Evolutionary conservation across 2,329 filamentous ascomycete genomes (phyloP).

Genomic region (Arthrinium phaeospermum): DNA sequence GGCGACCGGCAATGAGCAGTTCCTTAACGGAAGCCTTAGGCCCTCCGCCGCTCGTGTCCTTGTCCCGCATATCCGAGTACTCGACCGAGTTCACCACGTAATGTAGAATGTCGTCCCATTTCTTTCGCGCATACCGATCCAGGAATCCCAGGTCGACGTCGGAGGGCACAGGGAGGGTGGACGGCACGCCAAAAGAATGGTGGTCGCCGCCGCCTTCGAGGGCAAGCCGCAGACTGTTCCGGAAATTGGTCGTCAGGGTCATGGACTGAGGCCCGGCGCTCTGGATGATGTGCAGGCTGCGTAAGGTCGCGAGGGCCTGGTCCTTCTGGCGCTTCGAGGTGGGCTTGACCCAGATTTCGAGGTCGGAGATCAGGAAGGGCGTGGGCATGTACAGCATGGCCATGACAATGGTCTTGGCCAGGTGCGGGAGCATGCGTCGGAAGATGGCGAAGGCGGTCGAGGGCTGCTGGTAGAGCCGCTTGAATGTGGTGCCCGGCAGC

Average conservation of each 20-base stretch:
- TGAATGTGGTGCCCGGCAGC: slow-evolving; percentile 87
- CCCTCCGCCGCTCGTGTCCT: slow-evolving; percentile 49
- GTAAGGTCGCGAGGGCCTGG: slow-evolving; percentile 80
- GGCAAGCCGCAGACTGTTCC: slow-evolving; percentile 80
- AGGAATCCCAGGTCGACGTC: slow-evolving; percentile 74
- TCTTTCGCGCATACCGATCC: slow-evolving; percentile 82
- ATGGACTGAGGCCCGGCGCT: slow-evolving; percentile 74
- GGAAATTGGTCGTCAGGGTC: slow-evolving; percentile 81
- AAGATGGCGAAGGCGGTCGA: slow-evolving; percentile 96
- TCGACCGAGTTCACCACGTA: slow-evolving; percentile 87
- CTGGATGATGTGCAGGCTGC: slow-evolving; percentile 83
- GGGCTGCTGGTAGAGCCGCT: slow-evolving; percentile 92
- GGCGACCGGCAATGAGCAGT: slow-evolving; percentile 77
- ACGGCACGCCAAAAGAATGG: slow-evolving; percentile 89
- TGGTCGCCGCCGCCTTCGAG: slow-evolving; percentile 86
- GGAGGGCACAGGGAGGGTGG: slow-evolving; percentile 64
- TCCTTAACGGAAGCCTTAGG: slow-evolving; percentile 83
- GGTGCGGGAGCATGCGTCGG: slow-evolving; percentile 91
- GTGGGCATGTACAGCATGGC: slow-evolving; percentile 88
- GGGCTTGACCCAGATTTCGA: slow-evolving; percentile 86
- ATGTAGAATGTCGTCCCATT: slow-evolving; percentile 96
- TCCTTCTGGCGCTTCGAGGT: slow-evolving; percentile 73
- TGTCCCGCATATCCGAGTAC: slow-evolving; percentile 45
- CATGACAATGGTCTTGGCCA: slow-evolving; percentile 97
- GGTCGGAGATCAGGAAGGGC: slow-evolving; percentile 77